Evolutionary conservation across 768 basidiomycete species (phyloP), one percentile per base, ranked within the genome.

Genomic region (Cystofilobasidium bisporidii): DNA sequence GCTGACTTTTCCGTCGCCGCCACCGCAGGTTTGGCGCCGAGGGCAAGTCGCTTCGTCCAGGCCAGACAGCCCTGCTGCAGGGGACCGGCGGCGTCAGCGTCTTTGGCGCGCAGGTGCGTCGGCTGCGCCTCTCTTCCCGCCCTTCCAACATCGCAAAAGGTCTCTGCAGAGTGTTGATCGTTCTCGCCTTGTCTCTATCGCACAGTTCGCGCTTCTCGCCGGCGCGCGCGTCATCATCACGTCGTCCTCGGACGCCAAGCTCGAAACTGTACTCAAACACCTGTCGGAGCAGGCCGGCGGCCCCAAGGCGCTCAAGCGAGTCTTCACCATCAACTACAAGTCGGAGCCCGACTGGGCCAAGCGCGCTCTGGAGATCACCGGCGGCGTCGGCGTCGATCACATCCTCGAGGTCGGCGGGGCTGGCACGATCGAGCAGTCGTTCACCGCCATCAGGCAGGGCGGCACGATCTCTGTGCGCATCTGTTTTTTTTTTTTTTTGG

Each of bases 161-260:
- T n/a, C n/a, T n/a, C n/a, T n/a, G n/a, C n/a, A n/a, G n/a, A n/a
- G n/a, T n/a, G n/a, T n/a, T n/a, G n/a, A n/a, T n/a, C n/a, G n/a
- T n/a, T n/a, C n/a, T n/a, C n/a, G n/a, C n/a, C n/a, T n/a, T n/a
- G n/a, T n/a, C n/a, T n/a, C n/a, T n/a, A n/a, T n/a, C n/a, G n/a
- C n/a, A n/a, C 84, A 86, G 75, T 75, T 87, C 55, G 85, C 86
- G 2, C 80, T 84, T 50, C 82, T 83, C 2, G 79, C 83, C 11
- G 86, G 85, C 41, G 85, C 85, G 2, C 81, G 76, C 0, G 85
- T 86, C 66, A 85, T 88, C 71, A 80, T 81, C 32, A 87, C 86
- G 0, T 86, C 85, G 0, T 86, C 85, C 0, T 84, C 84, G 0
- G 84, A 86, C 71, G 79, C 81, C 57, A 88, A 87, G 71, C 78